Evolutionary conservation across 2,329 filamentous ascomycete species (phyloP), one percentile per base, ranked within the genome.

Genomic region (Celoporthe dispersa): DNA sequence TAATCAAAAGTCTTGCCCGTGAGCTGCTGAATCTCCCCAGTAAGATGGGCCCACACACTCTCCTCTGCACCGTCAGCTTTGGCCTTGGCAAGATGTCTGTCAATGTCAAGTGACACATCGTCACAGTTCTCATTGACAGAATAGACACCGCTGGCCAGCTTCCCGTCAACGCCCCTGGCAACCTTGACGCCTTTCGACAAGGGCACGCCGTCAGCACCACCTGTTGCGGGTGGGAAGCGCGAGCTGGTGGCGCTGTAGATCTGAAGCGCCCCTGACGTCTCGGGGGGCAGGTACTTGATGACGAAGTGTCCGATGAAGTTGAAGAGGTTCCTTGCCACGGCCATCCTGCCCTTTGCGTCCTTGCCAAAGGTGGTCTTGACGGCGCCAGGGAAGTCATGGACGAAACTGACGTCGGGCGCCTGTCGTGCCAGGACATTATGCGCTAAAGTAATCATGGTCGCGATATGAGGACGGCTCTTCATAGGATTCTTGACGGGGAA

Each of bases 371-470:
- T 73, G 19, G 80, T 80, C 60, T 79, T 78, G 14, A 83, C 81
- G 31, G 77, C 73, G 2, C 81, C 80, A 0, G 81, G 82, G 64
- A 77, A 81, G 41, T 76, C 76, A 68, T 83, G 81, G 8, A 84
- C 73, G 68, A 83, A 84, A 0, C 76, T 76, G 16, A 84, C 77
- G 6, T 79, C 78, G 0, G 84, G 84, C 35, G 85, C 81, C 14
- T 80, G 74, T 3, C 77, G 76, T 0, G 86, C 83, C 3, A 89
- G 76, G 22, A 84, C 80, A 67, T 86, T 85, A 53, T 86, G 77
- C 0, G 80, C 78, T 0, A 89, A 79, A 12, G 83, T 84, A 73
- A 84, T 84, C 76, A 88, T 84, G 44, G 83, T 82, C 67, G 82
- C 83, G 3, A 85, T 75, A 63, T 87, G 84, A 7, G 78, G 81